Percentiles rank a stretch among this genome's conserved stretches.
phyloP scores from a whole-genome alignment of 805 yeast species.

The Barnettozyma salicaria region DNA sequence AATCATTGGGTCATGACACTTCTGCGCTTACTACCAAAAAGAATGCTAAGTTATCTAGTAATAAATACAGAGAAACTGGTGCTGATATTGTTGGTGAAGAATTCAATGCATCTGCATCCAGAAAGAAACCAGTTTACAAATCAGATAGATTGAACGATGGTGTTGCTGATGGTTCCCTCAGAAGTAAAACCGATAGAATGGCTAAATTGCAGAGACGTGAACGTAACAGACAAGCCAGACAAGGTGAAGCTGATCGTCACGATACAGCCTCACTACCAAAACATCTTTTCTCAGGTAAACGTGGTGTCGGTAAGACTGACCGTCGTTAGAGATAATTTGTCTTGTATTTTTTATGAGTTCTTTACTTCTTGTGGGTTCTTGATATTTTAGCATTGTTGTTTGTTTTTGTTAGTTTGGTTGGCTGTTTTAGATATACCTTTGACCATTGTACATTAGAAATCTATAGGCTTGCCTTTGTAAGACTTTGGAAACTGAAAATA shows the following conservation, averaged over 20 bases:
- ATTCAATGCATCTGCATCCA: conserved; percentile 25
- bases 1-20: conserved; percentile 84
- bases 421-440: neutral
- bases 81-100: conserved; percentile 47
- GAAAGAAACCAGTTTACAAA: conserved; percentile 41
- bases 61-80: conserved; percentile 50
- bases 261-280: conserved; percentile 79
- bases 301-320: conserved; percentile 91
- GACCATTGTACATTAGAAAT: conserved; percentile 2
- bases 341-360: neutral
- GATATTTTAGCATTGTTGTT: conserved; percentile 8
- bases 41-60: conserved; percentile 31
- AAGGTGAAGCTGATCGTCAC: conserved; percentile 96
- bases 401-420: conserved; percentile 2
- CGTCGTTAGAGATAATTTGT: conserved; percentile 50
- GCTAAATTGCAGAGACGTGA: conserved; percentile 88
- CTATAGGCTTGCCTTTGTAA: too few species aligned
- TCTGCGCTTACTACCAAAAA: conserved; percentile 52
- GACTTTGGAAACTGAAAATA: too few species aligned
- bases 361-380: neutral
- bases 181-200: conserved; percentile 81
- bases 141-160: conserved; percentile 83
- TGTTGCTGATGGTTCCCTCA: conserved; percentile 70
- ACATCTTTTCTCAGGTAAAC: conserved; percentile 93
- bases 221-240: conserved; percentile 85